Conservation (phyloP, 1,284 basidiomycete genomes). For the Athelia psychrophila region DNA sequence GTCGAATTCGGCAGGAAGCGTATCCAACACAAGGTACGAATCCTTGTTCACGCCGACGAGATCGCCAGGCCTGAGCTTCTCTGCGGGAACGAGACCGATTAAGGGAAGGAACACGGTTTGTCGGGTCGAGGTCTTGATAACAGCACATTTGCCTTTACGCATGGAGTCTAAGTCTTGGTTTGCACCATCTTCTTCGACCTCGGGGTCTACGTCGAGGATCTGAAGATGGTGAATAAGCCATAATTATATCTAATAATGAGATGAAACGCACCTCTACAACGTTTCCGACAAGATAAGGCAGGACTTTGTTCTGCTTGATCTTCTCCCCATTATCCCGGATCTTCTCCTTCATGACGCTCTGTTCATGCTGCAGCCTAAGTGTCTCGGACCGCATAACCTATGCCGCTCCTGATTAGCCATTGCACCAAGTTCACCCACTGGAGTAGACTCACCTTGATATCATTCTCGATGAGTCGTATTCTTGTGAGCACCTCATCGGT, state of each 20-base stretch:
- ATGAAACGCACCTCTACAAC: slow-evolving; percentile 79
- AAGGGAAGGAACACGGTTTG: slow-evolving; percentile 98
- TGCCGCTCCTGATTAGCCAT: background rate
- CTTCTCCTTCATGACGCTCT: slow-evolving; percentile 96
- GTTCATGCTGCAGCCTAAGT: slow-evolving; percentile 89
- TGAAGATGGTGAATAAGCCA: slow-evolving; percentile 28
- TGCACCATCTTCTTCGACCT: slow-evolving; percentile 90
- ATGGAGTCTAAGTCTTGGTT: slow-evolving; percentile 92
- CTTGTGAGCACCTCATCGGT: slow-evolving; percentile 87
- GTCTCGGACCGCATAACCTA: slow-evolving; percentile 96
- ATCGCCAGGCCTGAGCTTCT: slow-evolving; percentile 88
- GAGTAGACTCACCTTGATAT: slow-evolving; percentile 70
- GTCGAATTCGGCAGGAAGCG: slow-evolving; percentile 96
- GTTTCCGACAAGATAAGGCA: slow-evolving; percentile 97
- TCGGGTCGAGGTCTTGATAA: slow-evolving; percentile 97
- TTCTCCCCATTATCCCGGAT: slow-evolving; percentile 98
- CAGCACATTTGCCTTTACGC: slow-evolving; percentile 96
- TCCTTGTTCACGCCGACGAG: slow-evolving; percentile 99
- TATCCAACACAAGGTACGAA: slow-evolving; percentile 97
- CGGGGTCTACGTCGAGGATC: slow-evolving; percentile 95
- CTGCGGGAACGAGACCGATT: slow-evolving; percentile 93
- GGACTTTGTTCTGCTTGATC: slow-evolving; percentile 99
- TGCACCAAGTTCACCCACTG: background rate
- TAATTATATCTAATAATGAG: background rate
- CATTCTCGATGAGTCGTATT: slow-evolving; percentile 90